Conservation (phyloP, 2,329 filamentous ascomycete genomes). For the Neofusicoccum cordaticola region DNA sequence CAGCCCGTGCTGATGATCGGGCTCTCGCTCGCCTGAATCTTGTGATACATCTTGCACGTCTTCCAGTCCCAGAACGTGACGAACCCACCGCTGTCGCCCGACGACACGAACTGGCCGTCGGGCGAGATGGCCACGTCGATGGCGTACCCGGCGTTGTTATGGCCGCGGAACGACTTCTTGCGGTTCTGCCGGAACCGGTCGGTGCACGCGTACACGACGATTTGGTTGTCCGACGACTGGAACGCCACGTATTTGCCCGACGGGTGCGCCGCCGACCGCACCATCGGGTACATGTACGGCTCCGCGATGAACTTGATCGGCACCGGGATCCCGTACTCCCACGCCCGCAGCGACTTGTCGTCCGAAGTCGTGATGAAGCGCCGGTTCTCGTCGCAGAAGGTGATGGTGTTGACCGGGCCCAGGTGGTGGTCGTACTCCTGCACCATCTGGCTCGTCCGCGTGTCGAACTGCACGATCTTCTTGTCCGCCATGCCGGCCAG, state of each 20-base stretch:
- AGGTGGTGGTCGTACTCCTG: slow-evolving; percentile 99
- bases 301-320: slow-evolving; percentile 98
- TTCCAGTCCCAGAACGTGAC: slow-evolving; percentile 99
- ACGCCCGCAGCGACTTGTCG: slow-evolving; percentile 91
- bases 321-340: slow-evolving; percentile 96
- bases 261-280: slow-evolving; percentile 78
- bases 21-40: slow-evolving; percentile 80
- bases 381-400: slow-evolving; percentile 89
- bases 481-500: slow-evolving; percentile 97
- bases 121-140: slow-evolving; percentile 86
- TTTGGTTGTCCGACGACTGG: slow-evolving; percentile 92
- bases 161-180: slow-evolving; percentile 93
- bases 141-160: slow-evolving; percentile 92
- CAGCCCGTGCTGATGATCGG: slow-evolving; percentile 85
- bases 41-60: slow-evolving; percentile 98
- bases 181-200: slow-evolving; percentile 97
- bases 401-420: slow-evolving; percentile 96
- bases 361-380: slow-evolving; percentile 98
- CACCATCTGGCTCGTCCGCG: slow-evolving; percentile 74
- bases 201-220: slow-evolving; percentile 89
- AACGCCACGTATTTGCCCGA: slow-evolving; percentile 92
- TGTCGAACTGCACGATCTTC: slow-evolving; percentile 97
- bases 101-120: slow-evolving; percentile 86
- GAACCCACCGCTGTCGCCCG: slow-evolving; percentile 82
- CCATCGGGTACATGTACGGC: slow-evolving; percentile 96